These are phyloP conservation scores for Paulownia fortunei DNA, from an alignment of 257 asterid genomes.

Conservation along the genomic window DNA sequence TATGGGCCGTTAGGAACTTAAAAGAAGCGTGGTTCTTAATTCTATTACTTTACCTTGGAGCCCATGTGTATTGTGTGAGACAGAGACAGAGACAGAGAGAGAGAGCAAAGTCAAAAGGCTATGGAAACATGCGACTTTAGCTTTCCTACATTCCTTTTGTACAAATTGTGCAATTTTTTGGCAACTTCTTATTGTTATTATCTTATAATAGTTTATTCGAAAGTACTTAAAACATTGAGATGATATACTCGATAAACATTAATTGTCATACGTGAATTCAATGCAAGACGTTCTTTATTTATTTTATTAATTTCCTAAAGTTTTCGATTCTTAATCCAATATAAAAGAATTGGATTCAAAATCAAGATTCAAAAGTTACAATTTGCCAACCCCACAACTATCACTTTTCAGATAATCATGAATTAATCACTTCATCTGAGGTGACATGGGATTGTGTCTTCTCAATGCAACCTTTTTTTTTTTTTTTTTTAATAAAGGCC, in stretches of 20 bases:
- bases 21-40: not conserved
- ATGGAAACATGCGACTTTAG: slow-evolving; percentile 5
- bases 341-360: not conserved
- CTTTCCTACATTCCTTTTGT: slow-evolving; percentile 8
- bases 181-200: not conserved
- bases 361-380: not conserved
- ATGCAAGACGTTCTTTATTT: not conserved
- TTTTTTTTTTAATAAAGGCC: not conserved
- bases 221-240: not conserved
- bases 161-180: not conserved
- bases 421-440: not conserved
- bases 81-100: no score
- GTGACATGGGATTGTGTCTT: not conserved
- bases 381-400: not conserved
- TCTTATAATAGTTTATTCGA: not conserved
- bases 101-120: slow-evolving; percentile 11
- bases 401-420: not conserved
- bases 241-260: not conserved
- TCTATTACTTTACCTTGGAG: not conserved
- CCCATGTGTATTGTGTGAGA: no score
- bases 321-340: no score
- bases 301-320: no score
- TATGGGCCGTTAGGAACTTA: not conserved
- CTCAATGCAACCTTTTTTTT: not conserved
- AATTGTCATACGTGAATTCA: no score